Base-by-base conservation (phyloP, 345 rosid genomes). In the Pugionium cornutum region DNA sequence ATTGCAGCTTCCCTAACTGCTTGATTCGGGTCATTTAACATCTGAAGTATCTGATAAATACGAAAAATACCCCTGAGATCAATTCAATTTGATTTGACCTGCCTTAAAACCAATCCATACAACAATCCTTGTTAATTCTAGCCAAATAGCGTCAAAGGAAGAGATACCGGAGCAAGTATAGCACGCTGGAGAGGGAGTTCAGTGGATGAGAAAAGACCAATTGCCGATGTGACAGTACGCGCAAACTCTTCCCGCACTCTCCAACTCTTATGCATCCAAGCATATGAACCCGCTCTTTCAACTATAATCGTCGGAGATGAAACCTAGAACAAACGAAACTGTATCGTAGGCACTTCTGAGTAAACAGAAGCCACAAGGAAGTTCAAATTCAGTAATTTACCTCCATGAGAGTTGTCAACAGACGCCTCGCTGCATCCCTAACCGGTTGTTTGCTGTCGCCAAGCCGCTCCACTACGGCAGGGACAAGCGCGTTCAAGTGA, bases 351-450 rank as follows among this genome's bases (percentile, higher is more conserved):
- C 2, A 25, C 39, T 57, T 25, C 1, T 7, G n/a, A 30, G 3
- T 5, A 9, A 7, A n/a, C 37, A 25, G 27, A n/a, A 36, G 33
- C 9, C 35, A 37, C 2, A 8, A 7, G 2, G 30, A 36, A 30
- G 7, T 37, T 35, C 56, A 57, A 47, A 68, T 9, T 32, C 0
- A 51, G 52, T 34, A 50, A 40, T 7, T n/a, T 64, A 90, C 99
- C 99, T 94, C 97, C 99, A 94, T 94, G n/a, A 94, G 91, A 64
- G 99, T 94, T 18, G 92, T 89, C 76, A 94, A 67, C 47, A 94
- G 77, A 31, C 99, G 87, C 69, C 97, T 82, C 4, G 99, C 97
- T 9, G 99, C 97, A 64, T 94, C 97, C 29, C 99, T 74, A 32
- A 94, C 99, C 0, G 99, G 99, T 69, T 94, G 99, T 63, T 90